Percentiles rank a stretch among this genome's conserved stretches.
Conservation (phyloP, 2,329 filamentous ascomycete species). For the Fonsecaea nubica region DNA sequence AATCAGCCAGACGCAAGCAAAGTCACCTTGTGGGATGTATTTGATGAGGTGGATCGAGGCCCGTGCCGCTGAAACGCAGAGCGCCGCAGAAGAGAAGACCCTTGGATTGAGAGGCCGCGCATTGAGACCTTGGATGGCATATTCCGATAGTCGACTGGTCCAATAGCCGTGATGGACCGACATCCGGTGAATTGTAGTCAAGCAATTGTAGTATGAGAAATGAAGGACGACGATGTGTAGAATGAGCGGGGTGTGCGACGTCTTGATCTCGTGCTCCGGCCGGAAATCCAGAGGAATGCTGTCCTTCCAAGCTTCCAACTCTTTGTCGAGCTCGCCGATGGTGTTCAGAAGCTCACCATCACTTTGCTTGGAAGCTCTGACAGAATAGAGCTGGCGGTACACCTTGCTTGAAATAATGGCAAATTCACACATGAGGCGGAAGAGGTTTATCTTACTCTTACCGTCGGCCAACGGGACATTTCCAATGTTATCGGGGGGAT, state of each 20-base stretch:
- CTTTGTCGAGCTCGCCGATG: constrained; percentile 89
- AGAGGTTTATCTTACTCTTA: constrained; percentile 92
- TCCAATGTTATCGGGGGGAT: constrained; percentile 89
- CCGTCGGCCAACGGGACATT: constrained; percentile 90
- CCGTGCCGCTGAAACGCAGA: constrained; percentile 90
- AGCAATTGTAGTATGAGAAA: constrained; percentile 96
- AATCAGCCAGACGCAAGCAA: constrained; percentile 94
- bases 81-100: constrained; percentile 89
- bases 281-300: constrained; percentile 92
- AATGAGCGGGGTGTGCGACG: constrained; percentile 89
- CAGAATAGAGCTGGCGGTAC: constrained; percentile 91
- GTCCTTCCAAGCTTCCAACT: constrained; percentile 96
- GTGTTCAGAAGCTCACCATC: constrained; percentile 93
- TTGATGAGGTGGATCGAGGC: constrained; percentile 93
- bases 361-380: constrained; percentile 87
- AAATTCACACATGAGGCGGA: constrained; percentile 90
- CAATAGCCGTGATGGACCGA: constrained; percentile 97
- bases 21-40: constrained; percentile 94
- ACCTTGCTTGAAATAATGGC: constrained; percentile 91
- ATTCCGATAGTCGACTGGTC: constrained; percentile 93
- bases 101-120: constrained; percentile 87
- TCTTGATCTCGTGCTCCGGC: constrained; percentile 96
- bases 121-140: constrained; percentile 92
- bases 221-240: constrained; percentile 93
- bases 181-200: constrained; percentile 98